Evolutionary conservation across 768 basidiomycete species (phyloP).

Genomic region (Paxillus involutus): DNA sequence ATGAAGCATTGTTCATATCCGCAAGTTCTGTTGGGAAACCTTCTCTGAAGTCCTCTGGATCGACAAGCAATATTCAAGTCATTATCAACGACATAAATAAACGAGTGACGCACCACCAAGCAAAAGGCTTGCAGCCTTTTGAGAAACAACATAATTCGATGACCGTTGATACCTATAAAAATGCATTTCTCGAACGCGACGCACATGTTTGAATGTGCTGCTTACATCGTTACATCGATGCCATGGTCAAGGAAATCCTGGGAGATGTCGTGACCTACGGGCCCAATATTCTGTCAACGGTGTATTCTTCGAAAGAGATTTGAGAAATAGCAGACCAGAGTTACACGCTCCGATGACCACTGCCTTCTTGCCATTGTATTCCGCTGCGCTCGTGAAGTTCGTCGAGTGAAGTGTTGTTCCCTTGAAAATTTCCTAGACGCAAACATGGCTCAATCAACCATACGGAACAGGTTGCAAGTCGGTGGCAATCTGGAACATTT

Average conservation of each 20-base stretch:
- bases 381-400: slow-evolving; percentile 42
- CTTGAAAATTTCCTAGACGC: slow-evolving; percentile 41
- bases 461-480: not conserved
- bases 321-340: slow-evolving; percentile 34
- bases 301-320: not conserved
- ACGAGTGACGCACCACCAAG: slow-evolving; percentile 4
- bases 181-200: not conserved
- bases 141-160: slow-evolving; percentile 3
- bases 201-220: not conserved
- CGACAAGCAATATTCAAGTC: not conserved
- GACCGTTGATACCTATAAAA: slow-evolving; percentile 3
- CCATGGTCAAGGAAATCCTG: slow-evolving; percentile 26
- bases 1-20: slow-evolving; percentile 1
- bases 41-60: slow-evolving; percentile 1
- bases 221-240: slow-evolving; percentile 16
- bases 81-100: not conserved
- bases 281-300: not conserved
- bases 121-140: not conserved
- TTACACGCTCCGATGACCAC: slow-evolving; percentile 60
- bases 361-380: slow-evolving; percentile 56
- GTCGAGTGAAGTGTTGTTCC: slow-evolving; percentile 49
- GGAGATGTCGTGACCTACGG: slow-evolving; percentile 30
- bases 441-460: not conserved
- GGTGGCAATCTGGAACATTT: not conserved
- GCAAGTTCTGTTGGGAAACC: slow-evolving; percentile 6